Conservation (phyloP, 306 rosid species). For the Lotus japonicus region DNA sequence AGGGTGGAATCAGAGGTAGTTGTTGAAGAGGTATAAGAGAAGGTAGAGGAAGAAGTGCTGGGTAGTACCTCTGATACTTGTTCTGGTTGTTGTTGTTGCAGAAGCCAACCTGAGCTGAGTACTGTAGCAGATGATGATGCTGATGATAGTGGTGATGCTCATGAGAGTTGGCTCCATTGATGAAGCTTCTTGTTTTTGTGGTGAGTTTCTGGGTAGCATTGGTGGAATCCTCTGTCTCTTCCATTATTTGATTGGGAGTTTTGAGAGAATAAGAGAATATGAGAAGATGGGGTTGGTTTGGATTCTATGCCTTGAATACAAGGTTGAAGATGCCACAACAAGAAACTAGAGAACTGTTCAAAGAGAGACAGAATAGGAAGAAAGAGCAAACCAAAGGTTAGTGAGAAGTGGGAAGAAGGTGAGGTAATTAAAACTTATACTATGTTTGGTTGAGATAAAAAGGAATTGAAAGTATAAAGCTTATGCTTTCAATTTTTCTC, state of each 20-base stretch:
- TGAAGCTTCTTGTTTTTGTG: constrained; percentile 41
- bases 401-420: neutral
- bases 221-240: constrained; percentile 59
- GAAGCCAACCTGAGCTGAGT: constrained; percentile 50
- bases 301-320: neutral
- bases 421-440: neutral
- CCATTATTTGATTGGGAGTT: constrained; percentile 55
- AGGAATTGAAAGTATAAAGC: too few species aligned
- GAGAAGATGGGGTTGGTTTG: constrained; percentile 10
- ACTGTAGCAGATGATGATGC: constrained; percentile 40
- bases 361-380: constrained; percentile 17
- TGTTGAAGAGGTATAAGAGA: constrained; percentile 71
- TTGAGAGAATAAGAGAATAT: constrained; percentile 23
- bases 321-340: constrained; percentile 28
- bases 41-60: constrained; percentile 85
- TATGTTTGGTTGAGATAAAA: too few species aligned
- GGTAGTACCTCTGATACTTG: constrained; percentile 56
- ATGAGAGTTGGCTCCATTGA: constrained; percentile 39
- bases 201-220: constrained; percentile 58
- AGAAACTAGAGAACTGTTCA: constrained; percentile 37
- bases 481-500: too few species aligned
- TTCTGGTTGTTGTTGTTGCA: constrained; percentile 51
- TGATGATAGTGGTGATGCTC: constrained; percentile 41
- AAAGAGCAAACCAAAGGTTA: neutral
- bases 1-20: constrained; percentile 58